phyloP scores from a whole-genome alignment of 108 stramenopile species.

The Cyclotella distinguenda region DNA sequence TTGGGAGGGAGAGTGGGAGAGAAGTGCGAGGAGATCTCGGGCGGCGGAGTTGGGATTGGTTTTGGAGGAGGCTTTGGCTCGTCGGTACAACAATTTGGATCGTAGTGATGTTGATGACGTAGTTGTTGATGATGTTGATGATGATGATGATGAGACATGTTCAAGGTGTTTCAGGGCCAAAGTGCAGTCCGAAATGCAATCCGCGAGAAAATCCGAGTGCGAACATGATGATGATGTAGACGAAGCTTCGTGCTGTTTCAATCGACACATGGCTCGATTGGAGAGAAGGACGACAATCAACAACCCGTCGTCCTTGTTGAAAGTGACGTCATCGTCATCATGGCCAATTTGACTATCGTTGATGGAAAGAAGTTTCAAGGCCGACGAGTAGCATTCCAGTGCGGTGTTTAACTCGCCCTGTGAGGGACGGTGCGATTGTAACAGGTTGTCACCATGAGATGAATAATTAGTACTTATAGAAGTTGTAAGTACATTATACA shows the following conservation, averaged over 20 bases:
- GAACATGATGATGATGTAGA: not conserved
- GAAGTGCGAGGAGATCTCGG: conserved; percentile 62
- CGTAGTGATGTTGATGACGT: conserved; percentile 39
- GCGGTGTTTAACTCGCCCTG: not conserved
- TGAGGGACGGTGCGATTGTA: not conserved
- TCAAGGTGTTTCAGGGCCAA: conserved; percentile 53
- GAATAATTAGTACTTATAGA: no score
- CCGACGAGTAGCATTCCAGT: not conserved
- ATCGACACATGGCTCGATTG: conserved; percentile 77
- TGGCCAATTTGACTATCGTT: not conserved
- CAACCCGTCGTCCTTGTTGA: not conserved
- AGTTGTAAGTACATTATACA: not conserved
- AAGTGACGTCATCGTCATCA: not conserved
- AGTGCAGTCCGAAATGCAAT: conserved; percentile 74
- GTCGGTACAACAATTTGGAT: conserved; percentile 73
- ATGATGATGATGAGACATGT: not conserved
- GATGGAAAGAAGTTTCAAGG: conserved; percentile 32
- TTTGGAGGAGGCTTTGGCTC: conserved; percentile 68
- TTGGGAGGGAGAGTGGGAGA: conserved; percentile 59
- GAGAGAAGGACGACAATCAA: conserved; percentile 57
- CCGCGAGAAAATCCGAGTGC: not conserved
- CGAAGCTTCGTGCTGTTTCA: conserved; percentile 37
- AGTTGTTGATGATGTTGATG: conserved; percentile 20
- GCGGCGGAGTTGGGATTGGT: conserved; percentile 63
- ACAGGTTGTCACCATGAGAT: no score